Conservation (phyloP, 1,139 yeast species). For the Blastobotrys capitulatus region DNA sequence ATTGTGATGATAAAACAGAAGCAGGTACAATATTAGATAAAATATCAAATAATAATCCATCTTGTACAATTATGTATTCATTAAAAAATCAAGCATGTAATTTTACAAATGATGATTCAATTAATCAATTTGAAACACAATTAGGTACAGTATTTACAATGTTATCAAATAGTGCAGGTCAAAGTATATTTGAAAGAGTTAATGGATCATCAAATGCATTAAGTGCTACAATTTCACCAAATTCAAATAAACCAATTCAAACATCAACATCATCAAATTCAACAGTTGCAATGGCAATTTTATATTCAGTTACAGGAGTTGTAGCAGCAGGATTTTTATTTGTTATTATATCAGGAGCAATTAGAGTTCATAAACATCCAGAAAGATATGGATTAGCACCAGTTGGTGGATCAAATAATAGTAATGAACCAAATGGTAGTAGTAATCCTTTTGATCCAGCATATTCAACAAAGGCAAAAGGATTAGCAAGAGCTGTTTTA, state of each 20-base stretch:
- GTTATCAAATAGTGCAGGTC: constrained; percentile 23
- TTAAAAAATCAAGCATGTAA: constrained; percentile 24
- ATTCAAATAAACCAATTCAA: neutral
- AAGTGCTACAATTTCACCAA: constrained; percentile 20
- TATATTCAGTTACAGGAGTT: constrained; percentile 31
- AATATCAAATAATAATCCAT: constrained; percentile 24
- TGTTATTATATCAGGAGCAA: constrained; percentile 32
- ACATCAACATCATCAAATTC: constrained; percentile 14
- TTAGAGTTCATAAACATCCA: constrained; percentile 34
- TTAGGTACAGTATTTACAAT: constrained; percentile 31
- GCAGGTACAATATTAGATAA: constrained; percentile 24
- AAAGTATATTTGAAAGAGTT: constrained; percentile 22
- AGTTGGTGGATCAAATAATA: constrained; percentile 11
- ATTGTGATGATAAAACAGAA: constrained; percentile 26
- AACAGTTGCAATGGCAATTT: constrained; percentile 30
- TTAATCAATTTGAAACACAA: constrained; percentile 22
- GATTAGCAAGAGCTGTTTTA: constrained; percentile 35
- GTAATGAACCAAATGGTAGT: constrained; percentile 16
- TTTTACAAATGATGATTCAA: constrained; percentile 19
- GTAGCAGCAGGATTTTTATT: constrained; percentile 30
- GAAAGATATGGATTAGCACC: constrained; percentile 31
- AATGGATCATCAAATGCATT: constrained; percentile 16
- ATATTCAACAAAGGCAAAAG: constrained; percentile 29
- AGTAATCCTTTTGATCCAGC: constrained; percentile 14
- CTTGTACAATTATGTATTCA: constrained; percentile 30